Base-by-base conservation (phyloP, 768 basidiomycete species). In the Boletus rubroflammeus region DNA sequence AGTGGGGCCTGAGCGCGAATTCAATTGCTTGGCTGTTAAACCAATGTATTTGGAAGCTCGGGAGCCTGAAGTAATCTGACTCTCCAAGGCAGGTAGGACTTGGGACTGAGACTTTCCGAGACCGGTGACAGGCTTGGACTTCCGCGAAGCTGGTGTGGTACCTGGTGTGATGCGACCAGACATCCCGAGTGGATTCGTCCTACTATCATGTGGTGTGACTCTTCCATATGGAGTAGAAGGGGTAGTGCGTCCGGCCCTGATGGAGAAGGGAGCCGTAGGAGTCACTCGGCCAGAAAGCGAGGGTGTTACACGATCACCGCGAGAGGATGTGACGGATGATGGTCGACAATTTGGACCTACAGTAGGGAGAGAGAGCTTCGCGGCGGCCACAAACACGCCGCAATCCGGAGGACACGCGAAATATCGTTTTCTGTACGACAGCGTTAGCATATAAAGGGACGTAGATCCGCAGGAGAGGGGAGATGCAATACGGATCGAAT, bases 311-410 rank as follows among this genome's bases (percentile, higher is more conserved):
- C 77, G 67, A 42, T 78, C 81, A 54, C 69, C 70, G 42, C 82
- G 79, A 47, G 83, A 83, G 9, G 92, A 95, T 4, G 88, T 84
- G 32, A 88, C 92, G 3, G 93, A 95, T 1, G 87, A 75, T 0
- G 94, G 89, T 15, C 92, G 80, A 51, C 62, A 71, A 63, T 77
- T 79, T 13, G 72, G 65, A 15, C 85, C 82, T 19, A 84, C 83
- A 3, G 88, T 92, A 6, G 90, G 84, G 5, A 82, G 63, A 2
- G 93, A 89, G 19, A 99, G 81, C 68, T 97, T 97, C 32, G 81
- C 73, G 1, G 84, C 76, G 6, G 89, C 83, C 21, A 96, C 88
- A 67, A 98, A 99, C 36, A 99, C 91, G 26, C 96, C 96, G 56
- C 93, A 95, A 42, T 83, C 80, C 0, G 84, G 82, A 17, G 91